Percentiles rank a stretch among this genome's conserved stretches.
Conservation (phyloP, 148 eudicot genomes). For the Chenopodium suecicum region DNA sequence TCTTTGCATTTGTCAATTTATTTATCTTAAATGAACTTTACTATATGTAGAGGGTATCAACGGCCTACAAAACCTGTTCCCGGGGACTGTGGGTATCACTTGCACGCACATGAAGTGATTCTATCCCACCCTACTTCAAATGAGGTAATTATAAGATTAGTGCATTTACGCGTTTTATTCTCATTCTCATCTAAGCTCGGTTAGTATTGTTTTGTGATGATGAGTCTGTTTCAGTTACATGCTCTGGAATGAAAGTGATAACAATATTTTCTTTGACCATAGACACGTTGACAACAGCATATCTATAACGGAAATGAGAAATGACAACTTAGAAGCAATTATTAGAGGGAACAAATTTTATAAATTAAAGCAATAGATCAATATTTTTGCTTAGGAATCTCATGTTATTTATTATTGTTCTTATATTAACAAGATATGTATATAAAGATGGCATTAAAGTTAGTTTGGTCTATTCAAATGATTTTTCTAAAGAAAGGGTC, state of each 20-base stretch:
- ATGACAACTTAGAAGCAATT: too few relatives aligned
- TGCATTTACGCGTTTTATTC: not conserved
- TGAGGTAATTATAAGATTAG: slow-evolving; percentile 50
- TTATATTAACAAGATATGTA: too few relatives aligned
- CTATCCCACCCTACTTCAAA: slow-evolving; percentile 68
- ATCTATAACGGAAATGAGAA: too few relatives aligned
- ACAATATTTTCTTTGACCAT: too few relatives aligned
- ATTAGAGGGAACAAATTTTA: too few relatives aligned
- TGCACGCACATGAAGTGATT: slow-evolving; percentile 80
- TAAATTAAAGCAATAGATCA: too few relatives aligned
- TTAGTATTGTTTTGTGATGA: not conserved
- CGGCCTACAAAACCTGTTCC: slow-evolving; percentile 91
- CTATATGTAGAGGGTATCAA: slow-evolving; percentile 63
- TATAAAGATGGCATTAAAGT: not conserved
- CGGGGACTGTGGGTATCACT: slow-evolving; percentile 89
- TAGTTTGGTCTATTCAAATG: not conserved
- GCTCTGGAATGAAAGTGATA: too few relatives aligned
- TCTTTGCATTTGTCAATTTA: not conserved
- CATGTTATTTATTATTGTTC: too few relatives aligned
- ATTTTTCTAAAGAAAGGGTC: not conserved
- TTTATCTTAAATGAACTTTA: not conserved
- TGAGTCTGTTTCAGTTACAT: not conserved
- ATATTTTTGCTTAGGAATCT: too few relatives aligned
- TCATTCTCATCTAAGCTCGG: not conserved
- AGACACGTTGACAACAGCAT: too few relatives aligned